phyloP scores from a whole-genome alignment of 345 rosid species.

The Gossypium sturtianum region DNA sequence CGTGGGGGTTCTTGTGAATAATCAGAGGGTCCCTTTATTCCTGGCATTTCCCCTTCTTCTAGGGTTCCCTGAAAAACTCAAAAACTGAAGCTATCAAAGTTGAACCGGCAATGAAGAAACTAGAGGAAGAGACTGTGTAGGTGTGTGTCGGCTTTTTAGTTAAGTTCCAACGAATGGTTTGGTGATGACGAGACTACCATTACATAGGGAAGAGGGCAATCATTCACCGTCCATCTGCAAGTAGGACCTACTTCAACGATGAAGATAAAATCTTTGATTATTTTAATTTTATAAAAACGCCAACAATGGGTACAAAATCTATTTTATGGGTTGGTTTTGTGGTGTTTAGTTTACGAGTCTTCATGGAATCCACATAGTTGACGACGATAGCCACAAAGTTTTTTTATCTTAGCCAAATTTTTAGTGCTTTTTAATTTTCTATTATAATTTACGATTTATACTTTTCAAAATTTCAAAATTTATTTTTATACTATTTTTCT shows the following conservation, averaged over 20 bases:
- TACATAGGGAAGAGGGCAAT: not conserved
- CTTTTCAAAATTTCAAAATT: too few relatives aligned
- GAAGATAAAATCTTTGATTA: not conserved
- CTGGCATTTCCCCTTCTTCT: constrained; percentile 47
- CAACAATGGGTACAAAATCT: not conserved
- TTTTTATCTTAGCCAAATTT: not conserved
- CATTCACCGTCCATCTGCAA: not conserved
- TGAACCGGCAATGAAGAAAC: not conserved
- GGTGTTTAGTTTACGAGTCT: not conserved
- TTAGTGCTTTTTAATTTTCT: not conserved
- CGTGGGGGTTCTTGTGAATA: constrained; percentile 80
- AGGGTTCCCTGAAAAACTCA: not conserved
- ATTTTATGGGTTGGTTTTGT: not conserved
- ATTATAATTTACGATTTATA: too few relatives aligned
- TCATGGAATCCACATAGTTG: not conserved
- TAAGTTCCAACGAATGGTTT: not conserved
- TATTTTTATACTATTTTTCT: too few relatives aligned
- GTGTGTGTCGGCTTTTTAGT: not conserved
- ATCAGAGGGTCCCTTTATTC: constrained; percentile 64
- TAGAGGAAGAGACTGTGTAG: not conserved
- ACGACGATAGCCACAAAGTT: not conserved
- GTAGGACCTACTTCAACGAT: constrained; percentile 2
- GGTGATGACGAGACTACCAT: constrained; percentile 12
- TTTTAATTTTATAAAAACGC: not conserved
- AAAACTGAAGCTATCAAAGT: not conserved